These are phyloP conservation scores for Gelatoporia subvermispora DNA, from an alignment of 768 basidiomycete genomes.

Conservation along the genomic window DNA sequence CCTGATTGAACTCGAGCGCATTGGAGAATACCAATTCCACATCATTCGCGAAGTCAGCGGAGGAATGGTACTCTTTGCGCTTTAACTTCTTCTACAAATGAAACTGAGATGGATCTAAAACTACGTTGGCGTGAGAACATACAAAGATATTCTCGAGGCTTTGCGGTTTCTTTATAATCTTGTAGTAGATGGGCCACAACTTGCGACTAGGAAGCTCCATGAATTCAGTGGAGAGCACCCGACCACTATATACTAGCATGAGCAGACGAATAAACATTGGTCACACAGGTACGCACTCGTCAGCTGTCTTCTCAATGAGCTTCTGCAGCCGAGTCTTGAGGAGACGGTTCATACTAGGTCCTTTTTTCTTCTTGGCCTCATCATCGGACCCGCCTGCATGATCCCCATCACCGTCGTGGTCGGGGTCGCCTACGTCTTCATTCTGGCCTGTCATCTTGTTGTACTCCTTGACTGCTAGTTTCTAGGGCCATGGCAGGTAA, in stretches of 20 bases:
- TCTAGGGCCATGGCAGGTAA: constrained; percentile 28
- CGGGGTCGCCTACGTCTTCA: constrained; percentile 29
- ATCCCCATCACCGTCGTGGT: constrained; percentile 32
- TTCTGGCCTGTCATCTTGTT: constrained; percentile 39
- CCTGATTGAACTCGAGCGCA: constrained; percentile 83
- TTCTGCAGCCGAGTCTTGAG: constrained; percentile 70
- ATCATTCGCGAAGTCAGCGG: constrained; percentile 74
- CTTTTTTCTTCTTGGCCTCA: constrained; percentile 47
- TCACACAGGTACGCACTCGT: constrained; percentile 43
- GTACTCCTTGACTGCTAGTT: constrained; percentile 44
- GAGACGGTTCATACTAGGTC: constrained; percentile 58
- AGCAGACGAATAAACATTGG: constrained; percentile 3
- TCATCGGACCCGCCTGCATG: constrained; percentile 38
- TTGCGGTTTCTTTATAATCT: constrained; percentile 71
- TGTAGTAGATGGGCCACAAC: constrained; percentile 76
- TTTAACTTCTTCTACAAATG: constrained; percentile 67
- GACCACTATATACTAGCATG: constrained; percentile 43
- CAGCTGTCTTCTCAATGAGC: constrained; percentile 66
- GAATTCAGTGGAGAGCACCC: constrained; percentile 66
- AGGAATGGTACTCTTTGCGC: constrained; percentile 66
- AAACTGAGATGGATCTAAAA: background rate
- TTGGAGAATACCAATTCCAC: constrained; percentile 90
- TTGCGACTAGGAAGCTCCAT: constrained; percentile 81
- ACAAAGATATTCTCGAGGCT: constrained; percentile 77
- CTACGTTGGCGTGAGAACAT: constrained; percentile 24